Evolutionary conservation across 495 filamentous ascomycete genomes (phyloP), one percentile per base, ranked within the genome.

Genomic region (Aspergillus incahuasiensis): DNA sequence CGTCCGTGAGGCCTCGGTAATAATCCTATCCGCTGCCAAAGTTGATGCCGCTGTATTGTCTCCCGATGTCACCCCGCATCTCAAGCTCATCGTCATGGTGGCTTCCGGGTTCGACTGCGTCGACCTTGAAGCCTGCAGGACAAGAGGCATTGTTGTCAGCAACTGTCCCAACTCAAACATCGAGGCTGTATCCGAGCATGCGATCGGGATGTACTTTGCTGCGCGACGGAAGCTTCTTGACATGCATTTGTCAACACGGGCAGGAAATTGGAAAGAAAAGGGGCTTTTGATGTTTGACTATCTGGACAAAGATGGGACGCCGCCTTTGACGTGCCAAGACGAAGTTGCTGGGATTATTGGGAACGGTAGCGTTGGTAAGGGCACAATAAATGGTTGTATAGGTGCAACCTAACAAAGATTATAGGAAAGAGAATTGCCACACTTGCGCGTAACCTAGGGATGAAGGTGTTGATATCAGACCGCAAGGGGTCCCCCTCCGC

Each of bases 61-160:
- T 7, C 66, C 72, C 6, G 61, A 63, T 16, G 46, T 61, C 4
- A 60, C 62, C n/a, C 68, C 68, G 12, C 44, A 68, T 20, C 69
- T 84, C 15, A 74, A 76, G 52, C 68, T 79, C 24, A 64, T 84
- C 34, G 73, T 76, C n/a, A 63, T 79, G 7, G 73, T 79, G 41
- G 79, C 80, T 5, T 75, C 77, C 7, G 82, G 82, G n/a, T 76
- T 72, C 22, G 79, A 83, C 57, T 63, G 64, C n/a, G 65, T 83
- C 11, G 77, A 83, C 56, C 66, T 82, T 2, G 70, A 70, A 1
- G 77, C 80, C 1, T 80, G 77, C 60, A 62, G 60, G 18, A 70
- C 68, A 45, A 66, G 75, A 9, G 75, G 78, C 2, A 73, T 84
- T 52, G 57, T 63, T 3, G 75, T 84, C 7, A 62, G 63, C 48